Base-by-base conservation (phyloP, 495 filamentous ascomycete species). In the Tetracladium setigerum region DNA sequence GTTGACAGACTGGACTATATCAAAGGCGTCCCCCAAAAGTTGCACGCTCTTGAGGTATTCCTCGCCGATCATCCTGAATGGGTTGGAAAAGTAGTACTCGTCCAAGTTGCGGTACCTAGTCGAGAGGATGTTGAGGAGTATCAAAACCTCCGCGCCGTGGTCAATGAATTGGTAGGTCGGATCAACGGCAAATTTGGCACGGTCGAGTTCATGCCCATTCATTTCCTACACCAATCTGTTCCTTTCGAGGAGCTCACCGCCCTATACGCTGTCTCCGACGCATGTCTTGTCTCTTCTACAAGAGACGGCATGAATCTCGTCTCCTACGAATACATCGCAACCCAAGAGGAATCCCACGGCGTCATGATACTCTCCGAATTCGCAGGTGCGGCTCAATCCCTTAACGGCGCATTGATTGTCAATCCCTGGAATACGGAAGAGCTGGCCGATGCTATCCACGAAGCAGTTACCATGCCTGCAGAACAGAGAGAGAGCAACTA, bases 221-320 rank as follows among this genome's bases (percentile, higher is more conserved):
- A 95, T 59, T 95, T 95, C 67, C 81, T 95, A 65, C 89, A 95
- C 66, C 86, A 94, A 55, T 89, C 85, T 5, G 85, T 95, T 54
- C 67, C 76, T 9, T 95, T 95, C 61, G 81, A 88, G 38, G 91
- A 97, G 62, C 74, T 97, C n/a, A 85, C 89, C 19, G 90, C 91
- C 0, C 68, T 97, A 2, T 97, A 97, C 56, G 84, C 87, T 24
- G 77, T 95, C 32, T 87, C 86, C 10, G 90, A 95, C 61, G 84
- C 85, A 36, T 97, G 90, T 59, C 73, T 97, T 5, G 84, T 95
- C 40, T 86, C 84, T 12, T 95, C 89, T 0, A 94, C 85, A 1
- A 76, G 90, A n/a, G 91, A 95, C 58, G 91, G 91, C 48, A 95
- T 97, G 91, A 97, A 97, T 60, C 77, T 95, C 9, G 91, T 97